Conservation (phyloP, 305 asterid species). For the Salvia sclarea region DNA sequence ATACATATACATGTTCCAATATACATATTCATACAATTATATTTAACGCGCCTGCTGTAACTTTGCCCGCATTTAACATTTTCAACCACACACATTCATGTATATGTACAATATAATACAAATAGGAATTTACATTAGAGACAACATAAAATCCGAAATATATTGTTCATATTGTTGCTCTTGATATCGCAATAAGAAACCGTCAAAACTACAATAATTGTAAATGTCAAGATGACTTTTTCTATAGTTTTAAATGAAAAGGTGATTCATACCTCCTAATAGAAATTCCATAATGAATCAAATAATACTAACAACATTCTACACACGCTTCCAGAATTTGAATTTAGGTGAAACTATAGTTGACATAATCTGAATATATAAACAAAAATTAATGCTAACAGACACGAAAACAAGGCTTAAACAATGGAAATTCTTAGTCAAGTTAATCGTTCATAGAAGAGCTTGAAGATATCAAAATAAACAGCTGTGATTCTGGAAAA, state of each 20-base stretch:
- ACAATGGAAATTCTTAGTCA: background rate
- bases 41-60: no score
- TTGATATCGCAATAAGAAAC: background rate
- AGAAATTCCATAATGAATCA: background rate
- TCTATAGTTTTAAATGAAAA: background rate
- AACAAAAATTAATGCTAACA: no score
- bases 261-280: background rate
- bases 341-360: background rate
- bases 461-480: background rate
- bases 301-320: constrained; percentile 26
- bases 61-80: no score
- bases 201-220: background rate
- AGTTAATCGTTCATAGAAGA: background rate
- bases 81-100: no score
- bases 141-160: no score
- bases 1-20: background rate
- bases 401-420: no score
- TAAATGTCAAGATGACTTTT: background rate
- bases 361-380: background rate
- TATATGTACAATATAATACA: no score
- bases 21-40: no score
- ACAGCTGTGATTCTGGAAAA: background rate
- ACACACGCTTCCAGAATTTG: constrained; percentile 11
- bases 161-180: no score
- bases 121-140: no score